Evolutionary conservation across 179 eudicot species (phyloP).

Genomic region (Nepenthes alata): DNA sequence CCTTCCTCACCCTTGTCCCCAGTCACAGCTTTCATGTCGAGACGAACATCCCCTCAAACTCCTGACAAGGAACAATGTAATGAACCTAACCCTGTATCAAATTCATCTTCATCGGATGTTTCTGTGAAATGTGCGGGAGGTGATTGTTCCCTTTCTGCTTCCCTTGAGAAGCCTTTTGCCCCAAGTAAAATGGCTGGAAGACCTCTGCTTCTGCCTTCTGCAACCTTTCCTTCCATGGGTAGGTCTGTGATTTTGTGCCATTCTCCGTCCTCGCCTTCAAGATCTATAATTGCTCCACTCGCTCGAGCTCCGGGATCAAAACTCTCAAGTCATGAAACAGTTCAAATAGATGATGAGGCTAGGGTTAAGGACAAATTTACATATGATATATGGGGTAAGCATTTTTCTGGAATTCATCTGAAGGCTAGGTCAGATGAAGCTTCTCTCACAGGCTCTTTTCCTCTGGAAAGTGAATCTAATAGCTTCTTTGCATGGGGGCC

Average conservation of each 20-base stretch:
- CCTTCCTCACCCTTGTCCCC: slow-evolving; percentile 81
- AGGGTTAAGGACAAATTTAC: slow-evolving; percentile 31
- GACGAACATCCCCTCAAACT: slow-evolving; percentile 20
- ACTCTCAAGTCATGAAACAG: slow-evolving; percentile 17
- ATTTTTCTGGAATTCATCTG: slow-evolving; percentile 45
- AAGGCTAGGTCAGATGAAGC: slow-evolving; percentile 18
- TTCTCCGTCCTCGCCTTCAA: slow-evolving; percentile 24
- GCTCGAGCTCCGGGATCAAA: slow-evolving; percentile 77
- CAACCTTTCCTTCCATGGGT: slow-evolving; percentile 37
- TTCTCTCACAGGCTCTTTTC: slow-evolving; percentile 12
- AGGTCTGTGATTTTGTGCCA: slow-evolving; percentile 11
- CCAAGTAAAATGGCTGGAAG: slow-evolving; percentile 20
- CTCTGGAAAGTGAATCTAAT: slow-evolving; percentile 29
- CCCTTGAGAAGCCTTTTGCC: slow-evolving; percentile 16
- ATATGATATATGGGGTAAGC: slow-evolving; percentile 63
- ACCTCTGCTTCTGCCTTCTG: slow-evolving; percentile 44
- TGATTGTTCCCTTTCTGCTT: slow-evolving; percentile 7
- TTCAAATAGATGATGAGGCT: slow-evolving; percentile 18
- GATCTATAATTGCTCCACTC: slow-evolving; percentile 33
- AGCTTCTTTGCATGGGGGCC: slow-evolving; percentile 74
- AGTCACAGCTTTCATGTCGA: slow-evolving; percentile 23
- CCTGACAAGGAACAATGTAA: slow-evolving; percentile 16
- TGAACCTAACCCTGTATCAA: slow-evolving; percentile 14
- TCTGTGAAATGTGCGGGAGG: slow-evolving; percentile 13
- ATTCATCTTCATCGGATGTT: slow-evolving; percentile 11